These are phyloP conservation scores for Magnaporthales sp. DNA, from an alignment of 2,329 filamentous ascomycete genomes.

Conservation along the genomic window DNA sequence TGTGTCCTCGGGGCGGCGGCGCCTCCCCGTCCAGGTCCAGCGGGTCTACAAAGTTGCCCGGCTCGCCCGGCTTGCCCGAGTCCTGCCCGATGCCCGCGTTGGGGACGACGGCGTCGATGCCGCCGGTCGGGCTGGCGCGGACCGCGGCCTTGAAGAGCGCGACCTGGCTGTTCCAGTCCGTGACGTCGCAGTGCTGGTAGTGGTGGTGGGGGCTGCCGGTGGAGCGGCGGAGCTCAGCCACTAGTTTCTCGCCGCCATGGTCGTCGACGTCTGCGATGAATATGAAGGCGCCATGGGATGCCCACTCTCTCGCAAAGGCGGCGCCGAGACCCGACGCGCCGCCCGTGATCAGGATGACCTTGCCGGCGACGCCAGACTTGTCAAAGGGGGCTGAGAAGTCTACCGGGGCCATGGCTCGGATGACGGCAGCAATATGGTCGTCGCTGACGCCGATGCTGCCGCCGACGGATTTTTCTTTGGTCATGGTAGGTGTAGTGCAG, in stretches of 20 bases:
- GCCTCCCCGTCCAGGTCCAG: conserved; percentile 28
- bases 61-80: conserved; percentile 12
- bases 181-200: conserved; percentile 55
- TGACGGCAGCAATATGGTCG: conserved; percentile 2
- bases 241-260: conserved; percentile 42
- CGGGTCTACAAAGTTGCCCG: conserved; percentile 35
- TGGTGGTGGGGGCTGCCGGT: conserved; percentile 36
- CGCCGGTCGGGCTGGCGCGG: conserved; percentile 41
- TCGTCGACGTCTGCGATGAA: conserved; percentile 56
- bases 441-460: neutral
- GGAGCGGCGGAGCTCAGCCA: conserved; percentile 36
- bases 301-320: conserved; percentile 43
- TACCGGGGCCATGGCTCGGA: conserved; percentile 23
- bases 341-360: conserved; percentile 54
- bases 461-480: neutral
- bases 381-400: conserved; percentile 36
- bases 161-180: conserved; percentile 54
- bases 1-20: conserved; percentile 38
- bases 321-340: conserved; percentile 53
- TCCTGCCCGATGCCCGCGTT: conserved; percentile 51
- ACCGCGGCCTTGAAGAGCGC: conserved; percentile 51
- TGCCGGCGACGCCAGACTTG: conserved; percentile 34
- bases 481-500: neutral
- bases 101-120: conserved; percentile 54
- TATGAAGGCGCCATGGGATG: conserved; percentile 45